Percentiles rank a stretch among this genome's conserved stretches.
Evolutionary conservation across 805 yeast species (phyloP).

Genomic region (Tetrapisispora phaffii): DNA sequence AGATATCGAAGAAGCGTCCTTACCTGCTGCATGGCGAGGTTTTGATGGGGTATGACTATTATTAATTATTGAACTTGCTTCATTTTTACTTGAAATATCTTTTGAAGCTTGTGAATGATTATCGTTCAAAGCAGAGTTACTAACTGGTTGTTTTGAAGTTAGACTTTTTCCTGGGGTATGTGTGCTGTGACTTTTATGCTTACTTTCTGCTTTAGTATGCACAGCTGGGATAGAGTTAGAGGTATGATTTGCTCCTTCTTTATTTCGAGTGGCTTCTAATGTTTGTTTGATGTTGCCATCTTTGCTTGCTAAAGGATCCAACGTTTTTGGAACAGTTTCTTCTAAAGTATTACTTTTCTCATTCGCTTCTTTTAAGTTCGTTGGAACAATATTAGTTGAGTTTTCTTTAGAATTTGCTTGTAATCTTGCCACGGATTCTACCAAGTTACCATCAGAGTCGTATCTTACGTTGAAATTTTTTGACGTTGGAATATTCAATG

Average conservation of each 20-base stretch:
- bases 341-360: neutral
- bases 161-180: neutral
- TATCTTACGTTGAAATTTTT: conserved; percentile 17
- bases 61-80: neutral
- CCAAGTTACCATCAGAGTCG: conserved; percentile 5
- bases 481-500: conserved; percentile 26
- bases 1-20: conserved; percentile 2
- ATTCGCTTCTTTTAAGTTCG: neutral
- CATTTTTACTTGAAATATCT: neutral
- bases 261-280: neutral
- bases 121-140: neutral
- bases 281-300: neutral
- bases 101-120: neutral
- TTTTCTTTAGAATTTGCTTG: neutral
- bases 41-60: conserved; percentile 1
- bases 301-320: neutral
- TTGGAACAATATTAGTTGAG: neutral
- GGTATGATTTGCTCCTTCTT: neutral
- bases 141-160: neutral
- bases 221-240: neutral
- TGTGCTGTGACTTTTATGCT: neutral
- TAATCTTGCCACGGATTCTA: neutral
- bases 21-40: conserved; percentile 1
- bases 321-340: neutral
- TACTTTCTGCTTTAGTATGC: neutral